Evolutionary conservation across 192 early-diverging fungal species (phyloP).

Genomic region (Dissophora globulifera): DNA sequence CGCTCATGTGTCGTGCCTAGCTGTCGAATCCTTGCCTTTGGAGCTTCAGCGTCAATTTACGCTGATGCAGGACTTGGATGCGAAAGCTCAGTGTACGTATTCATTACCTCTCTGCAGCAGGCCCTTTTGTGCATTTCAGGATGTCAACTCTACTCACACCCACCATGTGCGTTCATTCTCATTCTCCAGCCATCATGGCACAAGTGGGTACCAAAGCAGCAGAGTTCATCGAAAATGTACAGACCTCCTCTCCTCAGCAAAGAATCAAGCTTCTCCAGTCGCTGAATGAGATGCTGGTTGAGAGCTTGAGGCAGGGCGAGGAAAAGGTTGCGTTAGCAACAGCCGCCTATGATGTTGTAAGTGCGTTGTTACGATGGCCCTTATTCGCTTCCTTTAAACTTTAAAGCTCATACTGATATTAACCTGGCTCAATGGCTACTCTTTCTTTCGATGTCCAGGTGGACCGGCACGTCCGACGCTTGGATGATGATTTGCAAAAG

Average conservation of each 20-base stretch:
- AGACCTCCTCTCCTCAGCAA: slow-evolving; percentile 64
- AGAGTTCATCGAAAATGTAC: slow-evolving; percentile 75
- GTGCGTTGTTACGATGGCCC: neutral
- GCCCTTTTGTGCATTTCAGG: too few relatives aligned
- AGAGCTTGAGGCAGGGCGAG: slow-evolving; percentile 86
- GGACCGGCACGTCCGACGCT: slow-evolving; percentile 86
- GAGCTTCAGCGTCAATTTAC: slow-evolving; percentile 90
- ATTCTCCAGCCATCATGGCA: slow-evolving; percentile 70
- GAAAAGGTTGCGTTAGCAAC: slow-evolving; percentile 94
- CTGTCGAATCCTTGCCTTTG: slow-evolving; percentile 79
- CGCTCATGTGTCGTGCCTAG: slow-evolving; percentile 33
- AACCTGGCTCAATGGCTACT: neutral
- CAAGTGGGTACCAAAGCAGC: slow-evolving; percentile 72
- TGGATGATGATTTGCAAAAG: slow-evolving; percentile 92
- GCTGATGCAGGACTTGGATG: slow-evolving; percentile 94
- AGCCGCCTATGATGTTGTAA: slow-evolving; percentile 92
- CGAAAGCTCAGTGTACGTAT: slow-evolving; percentile 69
- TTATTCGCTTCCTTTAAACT: too few relatives aligned
- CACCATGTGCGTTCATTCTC: neutral
- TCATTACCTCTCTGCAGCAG: too few relatives aligned
- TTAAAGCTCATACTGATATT: neutral
- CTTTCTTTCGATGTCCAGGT: slow-evolving; percentile 59
- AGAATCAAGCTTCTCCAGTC: slow-evolving; percentile 63
- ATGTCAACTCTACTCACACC: too few relatives aligned
- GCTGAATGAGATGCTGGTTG: slow-evolving; percentile 70